Conservation (phyloP, 2,329 filamentous ascomycete genomes). For the Ceratocystis variospora region DNA sequence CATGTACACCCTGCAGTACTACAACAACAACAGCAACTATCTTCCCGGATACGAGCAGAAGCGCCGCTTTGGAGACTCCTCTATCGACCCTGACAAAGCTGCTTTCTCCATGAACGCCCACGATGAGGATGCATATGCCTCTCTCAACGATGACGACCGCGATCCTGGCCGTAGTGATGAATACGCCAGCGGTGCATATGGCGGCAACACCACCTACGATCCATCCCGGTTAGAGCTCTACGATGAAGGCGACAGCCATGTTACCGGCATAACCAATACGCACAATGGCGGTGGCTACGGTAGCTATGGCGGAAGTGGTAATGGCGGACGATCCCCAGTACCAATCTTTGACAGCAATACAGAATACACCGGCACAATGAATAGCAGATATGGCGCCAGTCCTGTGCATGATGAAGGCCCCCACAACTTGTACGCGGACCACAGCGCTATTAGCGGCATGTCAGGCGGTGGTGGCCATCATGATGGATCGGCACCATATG, state of each 20-base stretch:
- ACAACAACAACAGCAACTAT: slow-evolving; percentile 42
- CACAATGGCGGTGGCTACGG: slow-evolving; percentile 15
- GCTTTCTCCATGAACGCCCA: slow-evolving; percentile 55
- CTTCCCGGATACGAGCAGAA: slow-evolving; percentile 47
- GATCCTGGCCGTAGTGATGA: slow-evolving; percentile 28
- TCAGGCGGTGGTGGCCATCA: not conserved
- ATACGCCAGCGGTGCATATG: slow-evolving; percentile 26
- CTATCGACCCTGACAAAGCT: slow-evolving; percentile 53
- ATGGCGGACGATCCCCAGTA: not conserved
- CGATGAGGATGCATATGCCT: slow-evolving; percentile 51
- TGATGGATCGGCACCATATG: slow-evolving; percentile 12
- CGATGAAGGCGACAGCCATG: slow-evolving; percentile 28
- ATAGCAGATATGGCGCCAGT: slow-evolving; percentile 16
- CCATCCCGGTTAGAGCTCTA: slow-evolving; percentile 23
- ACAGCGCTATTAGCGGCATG: not conserved
- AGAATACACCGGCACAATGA: slow-evolving; percentile 29
- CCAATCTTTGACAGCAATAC: slow-evolving; percentile 37
- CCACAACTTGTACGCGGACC: slow-evolving; percentile 6
- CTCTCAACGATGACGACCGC: slow-evolving; percentile 44
- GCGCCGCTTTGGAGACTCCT: slow-evolving; percentile 29
- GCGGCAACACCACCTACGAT: slow-evolving; percentile 29
- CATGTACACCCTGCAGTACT: slow-evolving; percentile 47
- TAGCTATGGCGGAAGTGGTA: not conserved
- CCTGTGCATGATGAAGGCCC: slow-evolving; percentile 14
- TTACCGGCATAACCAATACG: slow-evolving; percentile 28